Evolutionary conservation across 371 early-diverging fungal genomes (phyloP).

Genomic region (Mycotypha africana): DNA sequence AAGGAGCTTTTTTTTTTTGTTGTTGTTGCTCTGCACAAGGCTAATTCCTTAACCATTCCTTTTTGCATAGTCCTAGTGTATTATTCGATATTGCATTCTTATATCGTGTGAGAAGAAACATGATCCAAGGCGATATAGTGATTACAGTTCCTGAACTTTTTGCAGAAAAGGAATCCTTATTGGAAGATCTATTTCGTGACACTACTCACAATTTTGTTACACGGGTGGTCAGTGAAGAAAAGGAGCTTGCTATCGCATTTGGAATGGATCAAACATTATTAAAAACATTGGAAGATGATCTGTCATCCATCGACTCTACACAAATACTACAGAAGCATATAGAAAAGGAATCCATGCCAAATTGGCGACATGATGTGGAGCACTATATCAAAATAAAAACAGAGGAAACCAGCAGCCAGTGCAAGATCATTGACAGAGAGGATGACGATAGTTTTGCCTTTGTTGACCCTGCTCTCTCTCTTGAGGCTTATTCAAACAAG

Average conservation of each 20-base stretch:
- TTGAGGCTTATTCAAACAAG: conserved; percentile 2
- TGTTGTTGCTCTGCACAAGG: too few species aligned
- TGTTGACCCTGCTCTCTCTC: conserved; percentile 1
- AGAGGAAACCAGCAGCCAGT: too few species aligned
- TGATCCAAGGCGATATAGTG: conserved; percentile 15
- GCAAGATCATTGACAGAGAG: too few species aligned
- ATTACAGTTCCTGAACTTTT: conserved; percentile 25
- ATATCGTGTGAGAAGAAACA: conserved; percentile 30
- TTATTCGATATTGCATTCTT: conserved; percentile 34
- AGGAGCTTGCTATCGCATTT: conserved; percentile 6
- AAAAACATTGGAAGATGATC: background rate
- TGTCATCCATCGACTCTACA: too few species aligned
- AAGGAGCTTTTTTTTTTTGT: too few species aligned
- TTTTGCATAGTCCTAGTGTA: conserved; percentile 22
- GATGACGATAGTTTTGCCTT: conserved; percentile 2
- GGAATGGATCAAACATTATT: conserved; percentile 5
- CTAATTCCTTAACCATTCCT: too few species aligned
- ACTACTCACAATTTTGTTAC: background rate
- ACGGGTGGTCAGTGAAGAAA: background rate
- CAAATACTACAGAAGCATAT: too few species aligned
- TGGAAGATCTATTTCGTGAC: background rate
- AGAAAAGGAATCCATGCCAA: too few species aligned
- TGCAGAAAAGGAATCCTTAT: conserved; percentile 4
- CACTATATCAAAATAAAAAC: too few species aligned
- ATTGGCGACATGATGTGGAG: too few species aligned